These are phyloP conservation scores for Phytophthora chlamydospora DNA, from an alignment of 352 stramenopile species.

Conservation along the genomic window DNA sequence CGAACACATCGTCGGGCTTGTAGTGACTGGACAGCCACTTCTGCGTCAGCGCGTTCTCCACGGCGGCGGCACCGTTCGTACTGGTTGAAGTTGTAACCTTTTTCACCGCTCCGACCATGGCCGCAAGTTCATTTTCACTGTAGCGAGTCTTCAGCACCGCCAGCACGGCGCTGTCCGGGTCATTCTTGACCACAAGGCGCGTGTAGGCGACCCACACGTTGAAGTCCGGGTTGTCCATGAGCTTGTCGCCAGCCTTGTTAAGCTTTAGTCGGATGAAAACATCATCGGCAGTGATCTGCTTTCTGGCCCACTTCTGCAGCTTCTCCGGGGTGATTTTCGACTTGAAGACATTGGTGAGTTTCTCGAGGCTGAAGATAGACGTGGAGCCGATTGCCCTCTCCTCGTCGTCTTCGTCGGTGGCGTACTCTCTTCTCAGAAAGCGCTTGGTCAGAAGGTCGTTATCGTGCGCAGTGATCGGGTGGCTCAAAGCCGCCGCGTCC, in stretches of 20 bases:
- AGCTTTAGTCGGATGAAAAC: constrained; percentile 6
- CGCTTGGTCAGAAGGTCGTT: neutral
- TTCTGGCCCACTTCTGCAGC: constrained; percentile 2
- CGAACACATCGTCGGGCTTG: constrained; percentile 2
- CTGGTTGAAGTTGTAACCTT: neutral
- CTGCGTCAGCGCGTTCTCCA: constrained; percentile 3
- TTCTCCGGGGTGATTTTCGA: constrained; percentile 6
- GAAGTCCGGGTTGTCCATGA: constrained; percentile 12
- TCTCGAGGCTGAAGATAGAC: neutral
- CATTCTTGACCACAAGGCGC: neutral
- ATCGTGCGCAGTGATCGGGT: neutral
- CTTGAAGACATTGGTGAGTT: constrained; percentile 1
- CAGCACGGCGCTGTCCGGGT: constrained; percentile 5
- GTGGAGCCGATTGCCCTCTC: constrained; percentile 9
- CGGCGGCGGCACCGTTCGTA: neutral
- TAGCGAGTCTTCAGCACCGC: neutral
- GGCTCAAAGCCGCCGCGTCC: neutral
- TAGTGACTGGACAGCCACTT: neutral
- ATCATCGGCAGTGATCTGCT: constrained; percentile 1
- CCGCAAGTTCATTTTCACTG: constrained; percentile 1
- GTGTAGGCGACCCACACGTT: constrained; percentile 12
- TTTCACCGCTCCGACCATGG: constrained; percentile 7
- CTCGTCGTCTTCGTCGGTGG: neutral
- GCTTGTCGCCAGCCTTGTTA: constrained; percentile 4
- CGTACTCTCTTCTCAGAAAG: constrained; percentile 5